Conservation (phyloP, 2,329 filamentous ascomycete genomes). For the Raffaelea albimanens region DNA sequence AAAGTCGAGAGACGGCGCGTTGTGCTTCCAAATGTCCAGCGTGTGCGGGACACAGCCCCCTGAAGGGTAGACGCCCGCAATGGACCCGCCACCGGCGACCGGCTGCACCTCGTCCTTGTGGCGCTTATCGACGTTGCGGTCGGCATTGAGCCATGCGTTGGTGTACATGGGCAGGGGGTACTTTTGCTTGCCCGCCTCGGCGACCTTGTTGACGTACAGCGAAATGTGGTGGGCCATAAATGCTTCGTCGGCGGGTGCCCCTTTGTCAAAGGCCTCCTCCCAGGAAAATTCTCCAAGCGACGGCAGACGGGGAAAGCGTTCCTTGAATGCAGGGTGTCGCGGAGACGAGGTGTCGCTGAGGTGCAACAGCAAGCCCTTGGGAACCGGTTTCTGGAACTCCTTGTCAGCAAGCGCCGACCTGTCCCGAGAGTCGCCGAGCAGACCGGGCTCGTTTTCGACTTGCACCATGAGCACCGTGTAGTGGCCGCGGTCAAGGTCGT, state of each 20-base stretch:
- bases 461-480: constrained; percentile 46
- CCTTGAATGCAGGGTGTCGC: neutral
- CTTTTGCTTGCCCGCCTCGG: constrained; percentile 22
- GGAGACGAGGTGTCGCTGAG: neutral
- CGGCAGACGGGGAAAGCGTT: neutral
- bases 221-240: constrained; percentile 28
- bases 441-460: constrained; percentile 45
- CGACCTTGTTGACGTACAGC: constrained; percentile 23
- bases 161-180: constrained; percentile 24
- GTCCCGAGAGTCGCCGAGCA: constrained; percentile 43
- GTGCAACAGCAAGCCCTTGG: constrained; percentile 10
- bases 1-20: constrained; percentile 34
- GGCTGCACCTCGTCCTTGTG: neutral
- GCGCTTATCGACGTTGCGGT: constrained; percentile 17
- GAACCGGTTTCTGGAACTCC: constrained; percentile 25
- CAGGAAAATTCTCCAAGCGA: constrained; percentile 10
- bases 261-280: constrained; percentile 20
- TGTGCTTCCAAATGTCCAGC: constrained; percentile 33
- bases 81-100: constrained; percentile 10
- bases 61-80: constrained; percentile 33
- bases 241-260: constrained; percentile 20
- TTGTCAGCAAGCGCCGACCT: constrained; percentile 29
- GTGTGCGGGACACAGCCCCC: constrained; percentile 32
- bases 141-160: constrained; percentile 22
- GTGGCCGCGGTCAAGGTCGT: constrained; percentile 32